Base-by-base conservation (phyloP, 805 yeast genomes). In the Zygoascus flipseniorum region DNA sequence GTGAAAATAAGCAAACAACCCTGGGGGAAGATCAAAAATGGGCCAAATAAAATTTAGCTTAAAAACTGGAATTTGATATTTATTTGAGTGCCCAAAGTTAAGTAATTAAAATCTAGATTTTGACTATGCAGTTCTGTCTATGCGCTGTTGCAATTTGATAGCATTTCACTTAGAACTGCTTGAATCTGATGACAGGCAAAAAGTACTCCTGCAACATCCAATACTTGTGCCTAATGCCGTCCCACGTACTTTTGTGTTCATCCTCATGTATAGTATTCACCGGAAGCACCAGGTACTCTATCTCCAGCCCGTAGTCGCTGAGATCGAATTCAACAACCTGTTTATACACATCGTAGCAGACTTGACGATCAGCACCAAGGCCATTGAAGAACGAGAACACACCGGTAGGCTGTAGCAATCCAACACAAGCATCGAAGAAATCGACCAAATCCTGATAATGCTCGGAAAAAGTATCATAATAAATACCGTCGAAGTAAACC, bases 401-500 rank as follows among this genome's bases (percentile, higher is more conserved):
- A 8, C 97, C 98, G 35, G 80, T 78, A 8, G 93, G 87, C 65
- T 85, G 85, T 59, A 90, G 70, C 49, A 90, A 71, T 0, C 96
- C 97, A 18, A 89, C 95, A 5, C 87, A 76, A 11, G 77, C 65
- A 68, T 92, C 97, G 64, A 85, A 88, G 28, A 92, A 73, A 50
- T 87, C 92, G 47, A 89, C 73, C 93, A 90, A 86, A 65, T 90
- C 97, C 56, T 75, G 75, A 67, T 92, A 90, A 65, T 88, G 95
- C 65, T 90, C 98, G 58, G 95, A 86, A 67, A 85, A 90, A 0
- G 98, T 92, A 66, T 90, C 98, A 65, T 86, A 90, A 69, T 90
- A 90, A 37, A 92, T 86, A 2, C 97, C 97, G 65, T 89, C 89
- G 68, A 90, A 86, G 62, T 82, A 85, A 1, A 85, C 81, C 26